Evolutionary conservation across 805 yeast species (phyloP), one percentile per base, ranked within the genome.

Genomic region (Ogataea chonburiensis): DNA sequence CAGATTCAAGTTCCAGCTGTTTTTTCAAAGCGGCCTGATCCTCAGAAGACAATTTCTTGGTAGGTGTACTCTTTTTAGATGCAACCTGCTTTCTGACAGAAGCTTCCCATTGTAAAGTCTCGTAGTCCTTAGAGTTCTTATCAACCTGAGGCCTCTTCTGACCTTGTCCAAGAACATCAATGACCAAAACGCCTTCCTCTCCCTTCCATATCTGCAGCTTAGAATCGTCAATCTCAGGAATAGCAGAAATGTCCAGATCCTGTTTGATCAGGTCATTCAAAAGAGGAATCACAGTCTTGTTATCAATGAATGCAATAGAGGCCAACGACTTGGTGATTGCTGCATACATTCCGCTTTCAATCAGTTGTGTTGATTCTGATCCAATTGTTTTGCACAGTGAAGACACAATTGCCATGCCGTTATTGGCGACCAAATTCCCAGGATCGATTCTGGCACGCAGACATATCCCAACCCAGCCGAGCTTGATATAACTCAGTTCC

Each of bases 51-150:
- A 81, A 65, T 52, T 83, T 84, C 60, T 72, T 79, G n/a, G 55
- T 48, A 3, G 36, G 23, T 10, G 38, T 42, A 9, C 40, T 40
- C 44, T 73, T 70, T 56, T 79, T 79, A 35, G 70, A 68, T 1
- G 82, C 79, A 23, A 88, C 67, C 52, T 87, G 91, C 45, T 78
- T 77, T 50, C 91, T 77, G 20, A 93, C 73, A 34, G 75, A 74
- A 48, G 81, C 88, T 55, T 93, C 98, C 98, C 98, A 91, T 57
- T 86, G 79, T 41, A 75, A 64, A 2, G 89, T 83, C 50, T 83
- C 95, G 50, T 86, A 86, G 52, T 88, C 96, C 54, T 81, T 88
- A 1, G 86, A 66, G 55, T 86, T 86, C 56, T 84, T 86, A 53
- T 77, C 76, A 10, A 77, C 76, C 4, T 63, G 66, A 20, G 66